Conservation (phyloP, 306 rosid species). For the Hylodesmum podocarpum region DNA sequence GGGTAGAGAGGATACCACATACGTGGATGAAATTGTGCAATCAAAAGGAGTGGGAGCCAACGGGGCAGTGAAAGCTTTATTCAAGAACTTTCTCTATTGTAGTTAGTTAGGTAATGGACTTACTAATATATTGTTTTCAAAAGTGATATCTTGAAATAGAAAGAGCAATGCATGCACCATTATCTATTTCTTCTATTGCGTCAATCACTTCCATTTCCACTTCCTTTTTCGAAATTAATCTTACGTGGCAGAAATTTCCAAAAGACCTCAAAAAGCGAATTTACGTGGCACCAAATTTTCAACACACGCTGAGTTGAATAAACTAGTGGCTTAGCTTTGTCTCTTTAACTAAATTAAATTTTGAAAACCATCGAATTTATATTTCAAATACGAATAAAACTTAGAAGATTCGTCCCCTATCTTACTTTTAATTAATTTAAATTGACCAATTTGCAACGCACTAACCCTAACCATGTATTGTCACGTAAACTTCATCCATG, state of each 20-base stretch:
- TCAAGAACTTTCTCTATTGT: neutral
- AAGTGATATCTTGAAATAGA: neutral
- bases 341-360: neutral
- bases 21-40: neutral
- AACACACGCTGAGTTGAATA: neutral
- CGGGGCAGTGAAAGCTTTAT: neutral
- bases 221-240: neutral
- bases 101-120: constrained; percentile 6
- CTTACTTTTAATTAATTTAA: neutral
- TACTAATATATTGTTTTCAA: neutral
- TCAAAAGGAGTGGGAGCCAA: constrained; percentile 16
- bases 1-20: neutral
- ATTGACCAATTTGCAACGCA: neutral
- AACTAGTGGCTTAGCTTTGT: neutral
- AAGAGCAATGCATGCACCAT: constrained; percentile 1
- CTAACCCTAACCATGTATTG: neutral
- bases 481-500: constrained; percentile 30
- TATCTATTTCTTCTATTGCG: neutral
- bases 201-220: constrained; percentile 1
- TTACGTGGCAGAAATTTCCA: neutral
- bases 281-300: neutral
- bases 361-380: neutral
- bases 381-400: neutral
- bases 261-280: neutral
- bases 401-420: neutral